Base-by-base conservation (phyloP, 805 yeast genomes). In the Wickerhamiella allomyrinae region DNA sequence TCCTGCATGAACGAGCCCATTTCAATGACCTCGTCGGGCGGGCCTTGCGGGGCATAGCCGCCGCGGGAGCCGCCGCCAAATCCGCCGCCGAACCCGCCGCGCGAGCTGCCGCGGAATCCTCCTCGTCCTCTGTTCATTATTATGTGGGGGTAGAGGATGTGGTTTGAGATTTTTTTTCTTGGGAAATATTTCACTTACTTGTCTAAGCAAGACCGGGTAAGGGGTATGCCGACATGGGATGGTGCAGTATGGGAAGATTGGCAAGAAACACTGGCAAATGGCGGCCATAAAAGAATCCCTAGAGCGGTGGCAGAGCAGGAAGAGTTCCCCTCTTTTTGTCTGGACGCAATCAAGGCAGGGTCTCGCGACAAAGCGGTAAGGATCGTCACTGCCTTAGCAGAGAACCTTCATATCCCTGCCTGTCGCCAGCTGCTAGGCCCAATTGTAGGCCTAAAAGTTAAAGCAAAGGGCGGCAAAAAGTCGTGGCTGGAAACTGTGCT, bases 21-120 rank as follows among this genome's bases (percentile, higher is more conserved):
- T 66, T 87, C 97, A 55, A 82, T 53, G n/a, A 91, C 96, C 43
- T 76, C 68, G 52, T 89, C 98, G 58, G 98, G 98, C 34, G 98
- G 98, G 41, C 98, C 98, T 66, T 78, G 85, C 56, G 79, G 87
- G 46, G 80, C 76, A 27, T 27, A 27, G 11, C 31, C 31, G 31
- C 31, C 31, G 17, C 31, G 31, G n/a, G n/a, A n/a, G n/a, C n/a
- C n/a, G 31, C 31, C 31, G 50, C 87, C 79, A 52, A 82, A 73
- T 55, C 76, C 68, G 51, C 74, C 70, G 48, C 79, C 77, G 53
- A 80, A 74, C 51, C 85, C 83, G 47, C 84, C 79, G 58, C 78
- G 70, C 7, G 31, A 27, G 46, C 71, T 69, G 34, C 73, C 72
- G 55, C 76, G 58, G 58, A 67, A 71, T 40, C 78, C 78, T 42